Evolutionary conservation across 164 flowering plant species (phyloP).

Genomic region (Berberis vulgaris): DNA sequence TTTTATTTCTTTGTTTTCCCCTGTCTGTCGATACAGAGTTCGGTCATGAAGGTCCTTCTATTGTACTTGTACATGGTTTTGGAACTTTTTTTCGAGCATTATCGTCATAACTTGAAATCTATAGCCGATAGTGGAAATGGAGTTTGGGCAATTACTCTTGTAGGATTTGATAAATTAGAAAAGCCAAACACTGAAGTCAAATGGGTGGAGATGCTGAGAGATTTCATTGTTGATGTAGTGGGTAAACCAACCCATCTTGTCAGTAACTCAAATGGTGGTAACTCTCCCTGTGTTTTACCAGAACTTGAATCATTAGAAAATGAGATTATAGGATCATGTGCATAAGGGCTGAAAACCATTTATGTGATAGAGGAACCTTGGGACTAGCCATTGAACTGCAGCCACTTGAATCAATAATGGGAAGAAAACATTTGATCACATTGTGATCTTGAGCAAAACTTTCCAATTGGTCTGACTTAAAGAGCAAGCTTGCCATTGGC

Average conservation of each 20-base stretch:
- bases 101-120: conserved; percentile 49
- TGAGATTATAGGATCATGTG: too few species aligned
- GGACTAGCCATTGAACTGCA: too few species aligned
- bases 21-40: conserved; percentile 56
- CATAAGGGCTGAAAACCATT: too few species aligned
- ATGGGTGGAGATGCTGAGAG: conserved; percentile 85
- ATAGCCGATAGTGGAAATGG: conserved; percentile 52
- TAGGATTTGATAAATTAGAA: conserved; percentile 87
- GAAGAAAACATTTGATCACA: too few species aligned
- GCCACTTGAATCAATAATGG: too few species aligned
- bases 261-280: conserved; percentile 92
- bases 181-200: conserved; percentile 81
- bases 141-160: conserved; percentile 74
- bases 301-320: too few species aligned
- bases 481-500: too few species aligned
- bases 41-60: conserved; percentile 73
- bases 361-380: too few species aligned
- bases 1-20: background rate
- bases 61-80: conserved; percentile 87
- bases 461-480: too few species aligned
- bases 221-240: conserved; percentile 72
- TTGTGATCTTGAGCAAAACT: too few species aligned
- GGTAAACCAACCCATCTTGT: conserved; percentile 77
- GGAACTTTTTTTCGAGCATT: conserved; percentile 86
- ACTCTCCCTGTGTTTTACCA: too few species aligned